Base-by-base conservation (phyloP, 805 yeast genomes). In the Ogataea angusta region DNA sequence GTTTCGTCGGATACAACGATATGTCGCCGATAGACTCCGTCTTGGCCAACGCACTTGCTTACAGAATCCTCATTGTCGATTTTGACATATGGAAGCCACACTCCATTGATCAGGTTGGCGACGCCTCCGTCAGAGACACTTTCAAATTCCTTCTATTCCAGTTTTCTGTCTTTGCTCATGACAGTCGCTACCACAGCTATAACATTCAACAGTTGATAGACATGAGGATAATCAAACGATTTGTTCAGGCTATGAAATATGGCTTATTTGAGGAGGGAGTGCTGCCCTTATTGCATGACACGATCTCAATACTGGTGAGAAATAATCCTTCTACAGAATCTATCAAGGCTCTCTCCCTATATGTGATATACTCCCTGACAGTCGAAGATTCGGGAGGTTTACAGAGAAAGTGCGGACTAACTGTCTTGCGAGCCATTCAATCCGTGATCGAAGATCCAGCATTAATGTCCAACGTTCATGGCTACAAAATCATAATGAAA, bases 11-110 rank as follows among this genome's bases (percentile, higher is more conserved):
- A 0, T 80, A 76, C 57, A 68, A 78, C 47, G 66, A 65, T 25
- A 43, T 52, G 1, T 63, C 73, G 25, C 78, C 84, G 0, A 60
- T 65, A 24, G 77, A 78, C 6, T 80, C 91, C 0, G 56, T 81
- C 2, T 66, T 87, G 2, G 62, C 66, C 6, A 80, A 84, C 48
- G 68, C 74, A 0, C 44, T 62, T 2, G 83, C 82, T 0, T 88
- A 82, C 53, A 69, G 76, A 25, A 60, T 68, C 1, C 56, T 87
- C 31, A 68, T 85, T 27, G 68, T 80, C 14, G 89, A 86, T 46
- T 70, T 83, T 46, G 83, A 78, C 40, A 64, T 77, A 15, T 82
- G 86, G 77, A 67, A 68, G 40, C 62, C 62, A 12, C 17, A 18
- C 2, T 19, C 37, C 4, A 49, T 44, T 5, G 46, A 49, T n/a